phyloP scores from a whole-genome alignment of 2,329 filamentous ascomycete genomes.

The Gnomoniopsis sp. region DNA sequence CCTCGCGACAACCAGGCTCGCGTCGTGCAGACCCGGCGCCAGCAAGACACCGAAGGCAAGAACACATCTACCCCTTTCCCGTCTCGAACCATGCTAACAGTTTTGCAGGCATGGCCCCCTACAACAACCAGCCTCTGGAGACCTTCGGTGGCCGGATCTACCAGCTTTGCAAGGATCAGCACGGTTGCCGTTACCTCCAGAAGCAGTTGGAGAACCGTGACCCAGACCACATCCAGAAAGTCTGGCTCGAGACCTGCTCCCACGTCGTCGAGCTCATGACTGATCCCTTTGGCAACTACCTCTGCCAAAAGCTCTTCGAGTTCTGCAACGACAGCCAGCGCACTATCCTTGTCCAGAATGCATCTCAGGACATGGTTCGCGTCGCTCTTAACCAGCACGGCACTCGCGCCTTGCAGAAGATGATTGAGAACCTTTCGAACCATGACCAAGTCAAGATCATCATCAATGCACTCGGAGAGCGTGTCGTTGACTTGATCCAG shows the following conservation, averaged over 20 bases:
- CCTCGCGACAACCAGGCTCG: slow-evolving; percentile 70
- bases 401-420: slow-evolving; percentile 90
- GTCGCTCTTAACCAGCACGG: slow-evolving; percentile 98
- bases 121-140: slow-evolving; percentile 78
- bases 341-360: slow-evolving; percentile 87
- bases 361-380: slow-evolving; percentile 79
- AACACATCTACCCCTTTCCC: slow-evolving; percentile 7
- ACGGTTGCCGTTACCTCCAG: slow-evolving; percentile 94
- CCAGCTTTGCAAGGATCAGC: slow-evolving; percentile 92
- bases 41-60: slow-evolving; percentile 69
- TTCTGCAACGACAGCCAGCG: slow-evolving; percentile 94
- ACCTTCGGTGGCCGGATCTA: slow-evolving; percentile 81
- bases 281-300: slow-evolving; percentile 97
- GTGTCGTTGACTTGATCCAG: slow-evolving; percentile 92
- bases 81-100: slow-evolving; percentile 27
- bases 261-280: slow-evolving; percentile 98
- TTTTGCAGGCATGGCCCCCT: slow-evolving; percentile 66
- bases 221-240: slow-evolving; percentile 80
- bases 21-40: slow-evolving; percentile 71
- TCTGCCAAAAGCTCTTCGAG: slow-evolving; percentile 97
- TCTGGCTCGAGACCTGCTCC: slow-evolving; percentile 88
- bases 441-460: slow-evolving; percentile 82
- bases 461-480: slow-evolving; percentile 75
- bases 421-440: slow-evolving; percentile 96
- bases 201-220: slow-evolving; percentile 93